Conservation (phyloP, 1,139 yeast species). For the Sporopachydermia cereana region DNA sequence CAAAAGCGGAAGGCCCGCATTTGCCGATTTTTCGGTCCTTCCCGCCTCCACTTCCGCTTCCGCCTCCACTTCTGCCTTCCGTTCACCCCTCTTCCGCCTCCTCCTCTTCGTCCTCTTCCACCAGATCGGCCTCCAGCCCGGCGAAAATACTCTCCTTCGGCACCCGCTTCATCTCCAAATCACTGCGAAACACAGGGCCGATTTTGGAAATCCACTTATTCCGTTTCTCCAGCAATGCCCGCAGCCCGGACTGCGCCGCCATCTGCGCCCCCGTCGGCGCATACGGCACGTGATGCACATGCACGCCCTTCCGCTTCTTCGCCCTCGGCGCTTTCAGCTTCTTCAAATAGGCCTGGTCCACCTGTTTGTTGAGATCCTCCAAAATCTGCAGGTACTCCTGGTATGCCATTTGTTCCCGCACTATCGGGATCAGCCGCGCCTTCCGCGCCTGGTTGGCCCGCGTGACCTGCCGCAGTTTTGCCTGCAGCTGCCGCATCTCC, state of each 20-base stretch:
- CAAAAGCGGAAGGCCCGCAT: too few species aligned
- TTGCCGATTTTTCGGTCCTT: background rate
- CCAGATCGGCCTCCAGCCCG: slow-evolving; percentile 25
- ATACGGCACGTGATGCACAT: slow-evolving; percentile 10
- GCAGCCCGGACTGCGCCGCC: slow-evolving; percentile 65
- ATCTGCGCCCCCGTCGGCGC: slow-evolving; percentile 24
- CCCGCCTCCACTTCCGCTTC: background rate
- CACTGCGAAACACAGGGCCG: slow-evolving; percentile 66
- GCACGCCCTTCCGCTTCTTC: slow-evolving; percentile 46
- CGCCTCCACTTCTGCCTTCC: slow-evolving; percentile 7
- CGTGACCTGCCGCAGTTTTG: slow-evolving; percentile 50
- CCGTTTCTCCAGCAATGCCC: slow-evolving; percentile 75
- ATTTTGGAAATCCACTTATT: slow-evolving; percentile 80
- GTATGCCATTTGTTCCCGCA: slow-evolving; percentile 91
- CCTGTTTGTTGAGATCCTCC: slow-evolving; percentile 92
- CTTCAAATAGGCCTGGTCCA: slow-evolving; percentile 86
- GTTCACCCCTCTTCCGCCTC: slow-evolving; percentile 31
- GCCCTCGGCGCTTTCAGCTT: slow-evolving; percentile 74
- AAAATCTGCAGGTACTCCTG: slow-evolving; percentile 85
- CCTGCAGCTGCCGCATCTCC: slow-evolving; percentile 67
- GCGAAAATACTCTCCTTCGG: slow-evolving; percentile 53
- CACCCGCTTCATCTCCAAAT: slow-evolving; percentile 59
- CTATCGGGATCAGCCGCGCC: slow-evolving; percentile 50
- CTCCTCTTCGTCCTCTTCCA: slow-evolving; percentile 31
- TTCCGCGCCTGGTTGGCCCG: slow-evolving; percentile 58